phyloP scores from a whole-genome alignment of 805 yeast species.

The Zygosaccharomyces lentus region DNA sequence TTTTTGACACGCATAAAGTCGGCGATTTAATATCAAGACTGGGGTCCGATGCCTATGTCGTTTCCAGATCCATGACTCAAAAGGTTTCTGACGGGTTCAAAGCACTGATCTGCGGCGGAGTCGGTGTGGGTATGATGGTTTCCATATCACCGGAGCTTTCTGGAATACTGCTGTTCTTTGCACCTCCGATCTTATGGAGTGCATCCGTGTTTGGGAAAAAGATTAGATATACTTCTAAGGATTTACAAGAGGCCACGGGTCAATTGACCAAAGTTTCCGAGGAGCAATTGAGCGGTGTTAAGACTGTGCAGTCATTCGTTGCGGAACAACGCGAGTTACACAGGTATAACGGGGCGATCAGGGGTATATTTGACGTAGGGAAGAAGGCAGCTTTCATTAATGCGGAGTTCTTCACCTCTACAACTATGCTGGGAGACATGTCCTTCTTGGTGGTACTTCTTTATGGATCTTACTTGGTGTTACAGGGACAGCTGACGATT shows the following conservation, averaged over 20 bases:
- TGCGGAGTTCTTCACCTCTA: conserved; percentile 72
- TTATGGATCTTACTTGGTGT: conserved; percentile 78
- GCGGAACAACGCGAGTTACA: conserved; percentile 79
- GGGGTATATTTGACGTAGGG: conserved; percentile 62
- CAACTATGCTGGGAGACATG: conserved; percentile 81
- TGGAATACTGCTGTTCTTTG: conserved; percentile 66
- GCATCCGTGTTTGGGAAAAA: conserved; percentile 78
- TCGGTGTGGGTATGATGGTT: conserved; percentile 88
- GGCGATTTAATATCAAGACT: conserved; percentile 91
- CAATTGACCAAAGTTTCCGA: conserved; percentile 84
- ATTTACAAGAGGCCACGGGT: conserved; percentile 84
- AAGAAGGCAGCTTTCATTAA: conserved; percentile 73
- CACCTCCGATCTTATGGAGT: conserved; percentile 77
- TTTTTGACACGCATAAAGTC: conserved; percentile 88
- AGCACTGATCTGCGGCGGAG: conserved; percentile 73
- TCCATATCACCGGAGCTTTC: conserved; percentile 79
- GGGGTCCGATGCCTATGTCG: conserved; percentile 85
- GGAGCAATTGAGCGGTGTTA: conserved; percentile 82
- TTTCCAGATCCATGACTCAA: conserved; percentile 82
- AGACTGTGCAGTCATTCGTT: conserved; percentile 88
- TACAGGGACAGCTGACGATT: conserved; percentile 66
- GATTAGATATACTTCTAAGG: conserved; percentile 69
- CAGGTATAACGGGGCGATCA: conserved; percentile 69
- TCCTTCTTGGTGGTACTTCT: conserved; percentile 71
- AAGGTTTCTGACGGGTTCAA: conserved; percentile 89